Percentiles rank a stretch among this genome's conserved stretches.
These are phyloP conservation scores for Pyronema domesticum DNA, from an alignment of 495 filamentous ascomycete genomes.

Conservation along the genomic window DNA sequence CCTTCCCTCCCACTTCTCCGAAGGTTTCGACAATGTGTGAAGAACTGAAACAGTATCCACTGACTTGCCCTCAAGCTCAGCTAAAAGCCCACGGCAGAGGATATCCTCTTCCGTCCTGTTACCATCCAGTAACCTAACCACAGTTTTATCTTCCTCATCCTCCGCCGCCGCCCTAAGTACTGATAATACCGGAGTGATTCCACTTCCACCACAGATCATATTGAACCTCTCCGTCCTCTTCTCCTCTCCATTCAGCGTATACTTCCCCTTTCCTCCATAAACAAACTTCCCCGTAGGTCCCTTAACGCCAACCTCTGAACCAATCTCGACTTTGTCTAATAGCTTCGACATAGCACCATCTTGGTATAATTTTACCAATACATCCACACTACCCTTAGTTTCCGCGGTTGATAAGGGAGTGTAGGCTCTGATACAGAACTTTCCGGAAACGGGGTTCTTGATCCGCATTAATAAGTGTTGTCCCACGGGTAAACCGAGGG, in stretches of 20 bases:
- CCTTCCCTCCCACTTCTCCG: slow-evolving; percentile 48
- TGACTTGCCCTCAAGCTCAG: slow-evolving; percentile 37
- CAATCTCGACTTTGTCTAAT: slow-evolving; percentile 44
- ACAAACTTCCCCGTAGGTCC: slow-evolving; percentile 80
- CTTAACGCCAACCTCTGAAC: slow-evolving; percentile 65
- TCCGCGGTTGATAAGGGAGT: slow-evolving; percentile 60
- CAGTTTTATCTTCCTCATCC: slow-evolving; percentile 26
- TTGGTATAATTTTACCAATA: slow-evolving; percentile 76
- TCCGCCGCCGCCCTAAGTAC: slow-evolving; percentile 63
- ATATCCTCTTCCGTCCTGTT: slow-evolving; percentile 74
- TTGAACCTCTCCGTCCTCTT: slow-evolving; percentile 48
- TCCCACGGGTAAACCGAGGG: slow-evolving; percentile 65
- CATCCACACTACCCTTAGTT: slow-evolving; percentile 44
- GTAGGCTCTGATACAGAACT: slow-evolving; percentile 70
- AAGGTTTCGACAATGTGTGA: slow-evolving; percentile 52
- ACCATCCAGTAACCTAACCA: slow-evolving; percentile 54
- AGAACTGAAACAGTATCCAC: slow-evolving; percentile 44
- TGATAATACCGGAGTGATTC: slow-evolving; percentile 85
- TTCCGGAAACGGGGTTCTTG: slow-evolving; percentile 45
- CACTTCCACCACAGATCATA: slow-evolving; percentile 82
- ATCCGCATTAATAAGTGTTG: slow-evolving; percentile 83
- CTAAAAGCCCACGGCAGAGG: slow-evolving; percentile 59
- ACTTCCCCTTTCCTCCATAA: slow-evolving; percentile 51
- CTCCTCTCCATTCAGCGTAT: slow-evolving; percentile 41
- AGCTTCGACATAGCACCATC: slow-evolving; percentile 80